Base-by-base conservation (phyloP, 371 early-diverging fungal genomes). In the Lichtheimia corymbifera region DNA sequence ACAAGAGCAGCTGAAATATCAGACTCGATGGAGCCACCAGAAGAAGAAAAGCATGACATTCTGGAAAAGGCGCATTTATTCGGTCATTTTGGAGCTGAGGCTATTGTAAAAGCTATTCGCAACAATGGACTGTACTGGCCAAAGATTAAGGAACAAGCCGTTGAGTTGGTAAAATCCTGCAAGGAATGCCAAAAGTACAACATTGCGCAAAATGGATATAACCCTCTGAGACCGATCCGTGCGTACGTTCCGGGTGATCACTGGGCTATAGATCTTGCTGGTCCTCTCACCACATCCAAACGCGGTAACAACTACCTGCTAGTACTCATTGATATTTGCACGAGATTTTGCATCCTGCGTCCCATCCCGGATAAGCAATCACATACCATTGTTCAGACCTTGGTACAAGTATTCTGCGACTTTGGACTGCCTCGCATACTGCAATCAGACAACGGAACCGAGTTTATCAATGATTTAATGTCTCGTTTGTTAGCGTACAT, bases 81-180 rank as follows among this genome's bases (percentile, higher is more conserved):
- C n/a, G 63, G 68, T 11, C 63, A 63, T 24, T 59, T 53, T 25
- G 64, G 64, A 35, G 68, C 61, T 42, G 64, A 58, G 53, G 50
- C 60, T 11, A 57, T 67, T 0, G 24, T 63, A 0, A 60, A 60
- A 49, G 1, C 56, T 17, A 17, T 65, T 3, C 51, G 60, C 13
- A 15, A 22, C 11, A 4, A 55, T 24, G 61, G 66, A n/a, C 0
- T 51, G 6, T 15, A 42, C 15, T 74, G 68, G 74, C n/a, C 40
- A 0, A 55, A 55, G 11, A 28, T 70, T n/a, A 44, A 58, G 12
- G 35, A 63, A 14, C 64, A 66, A 17, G 61, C 61, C 4, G 18
- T 47, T 35, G 53, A 59, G 42, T 22, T 61, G 4, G 49, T 55
- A 20, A 27, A 49, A 25, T 12, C 5, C 0, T 71, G 66, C 54